These are phyloP conservation scores for Hericium alpestre DNA, from an alignment of 768 basidiomycete species.

Conservation along the genomic window DNA sequence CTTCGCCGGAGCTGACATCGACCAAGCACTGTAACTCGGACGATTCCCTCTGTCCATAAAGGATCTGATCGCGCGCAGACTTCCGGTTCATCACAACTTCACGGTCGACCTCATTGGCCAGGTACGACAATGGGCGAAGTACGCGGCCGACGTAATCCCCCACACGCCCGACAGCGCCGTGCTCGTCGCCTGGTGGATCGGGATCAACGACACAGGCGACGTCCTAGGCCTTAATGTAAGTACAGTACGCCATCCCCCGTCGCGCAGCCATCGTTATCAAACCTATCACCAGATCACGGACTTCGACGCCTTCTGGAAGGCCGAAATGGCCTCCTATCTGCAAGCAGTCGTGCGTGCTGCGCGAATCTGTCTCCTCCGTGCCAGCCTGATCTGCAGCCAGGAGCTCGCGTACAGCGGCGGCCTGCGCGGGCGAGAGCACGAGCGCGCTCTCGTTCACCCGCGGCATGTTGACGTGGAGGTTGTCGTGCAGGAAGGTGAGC, in stretches of 20 bases:
- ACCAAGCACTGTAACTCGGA: slow-evolving; percentile 6
- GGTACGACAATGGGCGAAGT: slow-evolving; percentile 38
- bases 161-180: slow-evolving; percentile 30
- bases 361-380: background rate
- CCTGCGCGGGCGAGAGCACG: slow-evolving; percentile 58
- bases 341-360: slow-evolving; percentile 31
- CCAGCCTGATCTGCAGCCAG: slow-evolving; percentile 17
- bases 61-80: slow-evolving; percentile 16
- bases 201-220: slow-evolving; percentile 50
- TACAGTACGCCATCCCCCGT: background rate
- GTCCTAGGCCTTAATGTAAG: slow-evolving; percentile 22
- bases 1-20: slow-evolving; percentile 32
- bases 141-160: slow-evolving; percentile 34
- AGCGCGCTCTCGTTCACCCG: slow-evolving; percentile 66
- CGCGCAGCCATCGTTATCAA: background rate
- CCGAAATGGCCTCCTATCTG: slow-evolving; percentile 40
- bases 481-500: slow-evolving; percentile 84
- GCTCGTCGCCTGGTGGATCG: slow-evolving; percentile 47
- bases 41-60: background rate
- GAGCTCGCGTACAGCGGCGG: slow-evolving; percentile 30
- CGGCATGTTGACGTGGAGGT: slow-evolving; percentile 73
- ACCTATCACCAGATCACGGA: slow-evolving; percentile 30
- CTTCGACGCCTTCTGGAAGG: slow-evolving; percentile 39
- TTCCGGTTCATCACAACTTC: slow-evolving; percentile 38
- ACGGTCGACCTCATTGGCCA: slow-evolving; percentile 38